phyloP scores from a whole-genome alignment of 495 filamentous ascomycete species.

The Lepidopterella palustris region DNA sequence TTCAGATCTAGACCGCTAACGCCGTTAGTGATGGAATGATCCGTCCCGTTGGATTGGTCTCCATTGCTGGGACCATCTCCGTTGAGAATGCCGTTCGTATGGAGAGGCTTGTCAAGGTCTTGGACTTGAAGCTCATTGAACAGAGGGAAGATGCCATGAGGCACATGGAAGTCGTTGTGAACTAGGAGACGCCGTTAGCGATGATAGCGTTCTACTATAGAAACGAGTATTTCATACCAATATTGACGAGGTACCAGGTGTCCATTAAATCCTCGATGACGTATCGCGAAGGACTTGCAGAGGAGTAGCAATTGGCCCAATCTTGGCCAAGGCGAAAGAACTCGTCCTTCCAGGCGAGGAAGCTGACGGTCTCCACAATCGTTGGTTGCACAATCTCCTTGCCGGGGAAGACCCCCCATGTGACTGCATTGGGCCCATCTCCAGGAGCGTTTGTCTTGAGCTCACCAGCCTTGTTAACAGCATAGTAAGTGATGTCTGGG shows the following conservation, averaged over 20 bases:
- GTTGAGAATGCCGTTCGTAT: constrained; percentile 17
- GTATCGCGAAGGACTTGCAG: constrained; percentile 69
- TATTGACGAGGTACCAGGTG: constrained; percentile 89
- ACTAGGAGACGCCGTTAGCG: constrained; percentile 45
- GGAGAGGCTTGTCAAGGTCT: constrained; percentile 50
- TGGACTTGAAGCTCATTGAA: constrained; percentile 72
- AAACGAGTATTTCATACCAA: constrained; percentile 51
- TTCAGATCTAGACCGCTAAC: constrained; percentile 12
- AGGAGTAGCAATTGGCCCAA: constrained; percentile 86
- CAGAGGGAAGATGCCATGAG: constrained; percentile 68
- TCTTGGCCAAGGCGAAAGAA: constrained; percentile 87
- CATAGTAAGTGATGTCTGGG: constrained; percentile 84
- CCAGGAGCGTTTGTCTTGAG: constrained; percentile 77
- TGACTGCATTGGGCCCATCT: constrained; percentile 91
- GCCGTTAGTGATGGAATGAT: constrained; percentile 14
- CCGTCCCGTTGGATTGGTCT: background rate
- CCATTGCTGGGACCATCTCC: background rate
- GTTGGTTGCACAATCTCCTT: constrained; percentile 99
- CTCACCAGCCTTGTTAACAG: constrained; percentile 72
- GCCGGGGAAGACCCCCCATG: constrained; percentile 98
- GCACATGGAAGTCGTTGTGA: constrained; percentile 90
- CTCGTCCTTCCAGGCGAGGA: constrained; percentile 98
- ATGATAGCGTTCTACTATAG: constrained; percentile 24
- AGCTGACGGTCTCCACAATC: constrained; percentile 96
- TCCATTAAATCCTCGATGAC: constrained; percentile 81